Evolutionary conservation across 1,139 yeast genomes (phyloP), one percentile per base, ranked within the genome.

Genomic region (Schizosaccharomyces versatilis): DNA sequence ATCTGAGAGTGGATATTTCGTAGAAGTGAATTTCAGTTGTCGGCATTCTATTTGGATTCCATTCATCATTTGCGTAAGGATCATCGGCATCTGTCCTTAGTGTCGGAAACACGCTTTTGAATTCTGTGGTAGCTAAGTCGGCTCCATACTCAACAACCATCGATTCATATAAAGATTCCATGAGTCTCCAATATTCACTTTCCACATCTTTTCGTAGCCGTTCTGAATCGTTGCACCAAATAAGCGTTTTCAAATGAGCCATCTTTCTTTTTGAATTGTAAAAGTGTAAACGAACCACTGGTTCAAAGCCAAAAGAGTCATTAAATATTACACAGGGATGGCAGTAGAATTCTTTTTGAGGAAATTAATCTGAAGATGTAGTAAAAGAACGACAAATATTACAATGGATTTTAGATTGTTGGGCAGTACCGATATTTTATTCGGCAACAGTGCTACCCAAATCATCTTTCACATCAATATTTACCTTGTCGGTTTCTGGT

Each of bases 231-330:
- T 53, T 7, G 52, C 52, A 41, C 51, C 53, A 51, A 79, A 69
- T 14, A 69, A 69, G 6, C 66, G 61, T 1, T 63, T 60, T 62
- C 59, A 64, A 82, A 82, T 19, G 73, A 71, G 39, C 69, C 67
- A 59, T 88, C 82, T 60, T 76, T 69, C 10, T 73, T 67, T 58
- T 74, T 73, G 65, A 86, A 88, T 57, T 81, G 80, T 0, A 66
- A 62, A 24, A 79, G 68, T 0, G 81, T 71, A 63, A 82, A 84
- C 57, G 73, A 72, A 49, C 75, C 71, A 19, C 81, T 60, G 84
- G 94, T 61, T 82, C 88, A 66, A 88, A 88, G 0, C 94, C 95
- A 64, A 85, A 88, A 61, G 81, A 90, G 0, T 94, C 93, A 1
- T 88, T 82, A 0, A 95, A 95, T 6, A 83, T 73, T 14, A 88